Conservation (phyloP, 2,329 filamentous ascomycete genomes). For the Venturia pyrina region DNA sequence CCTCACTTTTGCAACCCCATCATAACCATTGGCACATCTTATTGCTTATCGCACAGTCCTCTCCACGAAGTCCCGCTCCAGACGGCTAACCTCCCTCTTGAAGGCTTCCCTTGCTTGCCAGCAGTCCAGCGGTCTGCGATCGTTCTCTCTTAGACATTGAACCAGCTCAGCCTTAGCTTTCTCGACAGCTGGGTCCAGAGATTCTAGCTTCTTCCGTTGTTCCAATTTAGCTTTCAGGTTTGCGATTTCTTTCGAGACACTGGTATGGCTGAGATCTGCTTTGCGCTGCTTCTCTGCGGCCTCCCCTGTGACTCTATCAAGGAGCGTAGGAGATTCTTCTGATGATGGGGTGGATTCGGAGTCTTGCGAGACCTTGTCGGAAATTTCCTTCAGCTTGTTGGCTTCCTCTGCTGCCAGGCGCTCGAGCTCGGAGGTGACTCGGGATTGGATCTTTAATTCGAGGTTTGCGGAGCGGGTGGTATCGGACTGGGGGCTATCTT, state of each 20-base stretch:
- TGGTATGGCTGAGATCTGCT: slow-evolving; percentile 39
- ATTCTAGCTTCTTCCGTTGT: slow-evolving; percentile 46
- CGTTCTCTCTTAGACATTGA: slow-evolving; percentile 71
- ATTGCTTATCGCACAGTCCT: slow-evolving; percentile 42
- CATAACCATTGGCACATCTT: background rate
- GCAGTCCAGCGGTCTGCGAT: slow-evolving; percentile 83
- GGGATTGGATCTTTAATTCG: slow-evolving; percentile 80
- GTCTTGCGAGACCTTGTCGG: slow-evolving; percentile 52
- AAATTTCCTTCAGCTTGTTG: slow-evolving; percentile 57
- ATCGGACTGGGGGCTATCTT: slow-evolving; percentile 61
- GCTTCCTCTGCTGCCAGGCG: slow-evolving; percentile 63
- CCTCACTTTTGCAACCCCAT: background rate
- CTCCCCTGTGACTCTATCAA: slow-evolving; percentile 23
- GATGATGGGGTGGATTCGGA: slow-evolving; percentile 18
- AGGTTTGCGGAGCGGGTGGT: slow-evolving; percentile 70
- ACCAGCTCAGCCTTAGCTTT: slow-evolving; percentile 67
- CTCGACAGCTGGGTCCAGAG: slow-evolving; percentile 62
- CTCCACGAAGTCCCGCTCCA: slow-evolving; percentile 84
- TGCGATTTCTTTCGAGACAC: slow-evolving; percentile 48
- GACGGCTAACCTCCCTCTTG: slow-evolving; percentile 74
- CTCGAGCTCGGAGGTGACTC: slow-evolving; percentile 76
- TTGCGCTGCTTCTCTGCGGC: slow-evolving; percentile 30
- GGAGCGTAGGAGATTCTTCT: slow-evolving; percentile 18
- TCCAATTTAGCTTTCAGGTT: slow-evolving; percentile 41
- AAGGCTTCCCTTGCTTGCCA: slow-evolving; percentile 88